Percentiles rank a stretch among this genome's conserved stretches.
These are phyloP conservation scores for Candida methanosorbosa DNA, from an alignment of 805 yeast species.

Conservation along the genomic window DNA sequence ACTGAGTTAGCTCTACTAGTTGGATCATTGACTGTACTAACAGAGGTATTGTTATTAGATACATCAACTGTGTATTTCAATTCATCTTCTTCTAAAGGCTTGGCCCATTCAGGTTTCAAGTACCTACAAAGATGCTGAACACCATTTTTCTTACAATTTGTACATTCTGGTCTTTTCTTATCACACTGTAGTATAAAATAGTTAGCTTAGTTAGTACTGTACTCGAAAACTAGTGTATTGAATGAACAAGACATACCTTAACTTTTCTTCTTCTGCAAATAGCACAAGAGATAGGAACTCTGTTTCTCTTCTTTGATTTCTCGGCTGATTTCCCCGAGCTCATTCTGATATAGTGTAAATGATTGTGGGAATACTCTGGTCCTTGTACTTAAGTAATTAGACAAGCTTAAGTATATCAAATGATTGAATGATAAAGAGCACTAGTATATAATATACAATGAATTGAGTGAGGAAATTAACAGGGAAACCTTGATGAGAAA, in stretches of 20 bases:
- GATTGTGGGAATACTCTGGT: too few species aligned
- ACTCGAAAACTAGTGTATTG: background rate
- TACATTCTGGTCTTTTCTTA: constrained; percentile 44
- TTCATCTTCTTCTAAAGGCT: constrained; percentile 28
- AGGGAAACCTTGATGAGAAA: too few species aligned
- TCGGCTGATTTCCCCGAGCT: too few species aligned
- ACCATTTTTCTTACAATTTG: constrained; percentile 48
- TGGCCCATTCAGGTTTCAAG: constrained; percentile 55
- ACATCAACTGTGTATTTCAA: constrained; percentile 10
- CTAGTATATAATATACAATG: too few species aligned
- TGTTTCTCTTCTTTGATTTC: constrained; percentile 25
- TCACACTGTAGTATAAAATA: constrained; percentile 18
- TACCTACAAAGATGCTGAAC: constrained; percentile 51
- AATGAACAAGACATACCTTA: constrained; percentile 12
- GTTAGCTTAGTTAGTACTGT: background rate
- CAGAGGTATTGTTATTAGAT: background rate
- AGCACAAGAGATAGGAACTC: constrained; percentile 31
- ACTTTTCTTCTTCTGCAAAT: constrained; percentile 30
- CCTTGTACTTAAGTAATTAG: too few species aligned
- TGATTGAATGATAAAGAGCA: too few species aligned
- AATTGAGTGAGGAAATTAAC: too few species aligned
- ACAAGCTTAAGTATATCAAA: too few species aligned
- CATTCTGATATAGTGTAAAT: too few species aligned
- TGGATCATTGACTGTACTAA: constrained; percentile 8
- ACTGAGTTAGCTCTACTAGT: constrained; percentile 2